These are phyloP conservation scores for Cyclotella kingstonii DNA, from an alignment of 108 stramenopile species.

Conservation along the genomic window DNA sequence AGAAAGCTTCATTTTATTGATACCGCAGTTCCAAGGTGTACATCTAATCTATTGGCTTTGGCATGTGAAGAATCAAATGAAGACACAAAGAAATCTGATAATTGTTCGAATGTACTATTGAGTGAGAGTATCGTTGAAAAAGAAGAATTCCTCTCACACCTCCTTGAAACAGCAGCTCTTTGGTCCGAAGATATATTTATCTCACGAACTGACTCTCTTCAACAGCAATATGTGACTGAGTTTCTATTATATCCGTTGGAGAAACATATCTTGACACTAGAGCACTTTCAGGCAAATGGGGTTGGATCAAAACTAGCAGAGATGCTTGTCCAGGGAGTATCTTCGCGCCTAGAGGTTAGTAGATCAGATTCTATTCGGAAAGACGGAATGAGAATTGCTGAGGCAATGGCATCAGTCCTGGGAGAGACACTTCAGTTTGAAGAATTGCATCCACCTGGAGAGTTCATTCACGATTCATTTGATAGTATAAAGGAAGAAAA, in stretches of 20 bases:
- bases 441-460: slow-evolving; percentile 66
- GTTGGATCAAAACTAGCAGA: slow-evolving; percentile 20
- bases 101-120: background rate
- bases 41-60: slow-evolving; percentile 18
- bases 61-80: slow-evolving; percentile 14
- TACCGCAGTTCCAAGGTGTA: slow-evolving; percentile 22
- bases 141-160: slow-evolving; percentile 18
- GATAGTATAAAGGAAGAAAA: no score
- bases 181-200: slow-evolving; percentile 71
- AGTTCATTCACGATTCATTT: no score
- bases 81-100: background rate
- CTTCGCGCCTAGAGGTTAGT: slow-evolving; percentile 62
- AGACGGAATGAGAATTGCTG: slow-evolving; percentile 80
- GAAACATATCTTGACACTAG: slow-evolving; percentile 15
- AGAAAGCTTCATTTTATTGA: slow-evolving; percentile 13
- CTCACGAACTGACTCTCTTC: slow-evolving; percentile 37
- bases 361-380: slow-evolving; percentile 44
- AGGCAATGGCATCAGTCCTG: slow-evolving; percentile 51
- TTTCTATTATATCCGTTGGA: slow-evolving; percentile 50
- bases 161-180: slow-evolving; percentile 42
- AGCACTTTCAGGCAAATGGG: slow-evolving; percentile 12
- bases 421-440: slow-evolving; percentile 74
- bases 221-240: slow-evolving; percentile 61
- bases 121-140: background rate
- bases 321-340: slow-evolving; percentile 59